Conservation (phyloP, 2,329 filamentous ascomycete genomes). For the Tolypocladium endophyticum region DNA sequence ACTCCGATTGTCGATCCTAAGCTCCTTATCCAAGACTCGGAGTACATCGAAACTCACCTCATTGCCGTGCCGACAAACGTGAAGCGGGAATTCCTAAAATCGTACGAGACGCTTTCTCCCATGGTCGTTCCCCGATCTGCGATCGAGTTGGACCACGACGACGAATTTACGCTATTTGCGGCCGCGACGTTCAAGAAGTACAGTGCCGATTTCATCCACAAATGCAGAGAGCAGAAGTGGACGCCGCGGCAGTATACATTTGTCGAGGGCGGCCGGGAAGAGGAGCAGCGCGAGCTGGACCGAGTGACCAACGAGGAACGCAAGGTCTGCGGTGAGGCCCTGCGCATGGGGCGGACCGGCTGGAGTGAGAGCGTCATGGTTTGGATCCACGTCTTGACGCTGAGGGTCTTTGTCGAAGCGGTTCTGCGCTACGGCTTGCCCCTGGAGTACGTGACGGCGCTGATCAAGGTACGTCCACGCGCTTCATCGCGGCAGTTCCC, state of each 20-base stretch:
- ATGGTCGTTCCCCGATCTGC: conserved; percentile 94
- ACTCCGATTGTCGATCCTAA: conserved; percentile 76
- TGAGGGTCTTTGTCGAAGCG: conserved; percentile 94
- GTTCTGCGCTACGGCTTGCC: conserved; percentile 93
- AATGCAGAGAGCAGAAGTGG: conserved; percentile 88
- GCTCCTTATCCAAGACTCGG: conserved; percentile 75
- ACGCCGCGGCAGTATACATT: conserved; percentile 91
- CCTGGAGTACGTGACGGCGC: conserved; percentile 73
- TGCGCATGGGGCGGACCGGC: conserved; percentile 78
- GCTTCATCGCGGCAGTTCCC: neutral
- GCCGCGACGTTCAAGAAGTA: conserved; percentile 93
- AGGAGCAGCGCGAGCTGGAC: conserved; percentile 79
- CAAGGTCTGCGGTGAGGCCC: conserved; percentile 85
- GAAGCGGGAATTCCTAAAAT: conserved; percentile 79
- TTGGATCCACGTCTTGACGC: conserved; percentile 83
- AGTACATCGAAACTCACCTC: conserved; percentile 94
- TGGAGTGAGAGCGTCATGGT: conserved; percentile 96
- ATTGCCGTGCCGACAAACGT: conserved; percentile 73
- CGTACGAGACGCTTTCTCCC: conserved; percentile 76
- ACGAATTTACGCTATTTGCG: conserved; percentile 80
- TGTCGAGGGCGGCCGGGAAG: conserved; percentile 78
- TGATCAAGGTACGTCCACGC: conserved; percentile 64
- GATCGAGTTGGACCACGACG: conserved; percentile 68
- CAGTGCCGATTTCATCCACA: conserved; percentile 77
- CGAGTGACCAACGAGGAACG: conserved; percentile 74